A percentile compares a stretch with the other conserved stretches of the same genome.
Conservation (phyloP, 139 green algal species). For the Mesostigma viride region DNA sequence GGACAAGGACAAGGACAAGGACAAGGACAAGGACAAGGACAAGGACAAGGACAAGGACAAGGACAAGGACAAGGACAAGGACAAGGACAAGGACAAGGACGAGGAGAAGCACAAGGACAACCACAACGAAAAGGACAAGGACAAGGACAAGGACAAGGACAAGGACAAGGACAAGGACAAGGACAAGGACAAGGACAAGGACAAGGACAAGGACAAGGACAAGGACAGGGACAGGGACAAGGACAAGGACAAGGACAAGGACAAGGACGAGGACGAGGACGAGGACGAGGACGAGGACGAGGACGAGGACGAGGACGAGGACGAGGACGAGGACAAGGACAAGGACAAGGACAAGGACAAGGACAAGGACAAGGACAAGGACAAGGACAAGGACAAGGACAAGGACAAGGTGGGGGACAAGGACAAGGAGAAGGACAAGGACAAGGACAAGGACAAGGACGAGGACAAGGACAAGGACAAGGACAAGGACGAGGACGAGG, state of each 20-base stretch:
- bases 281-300: constrained; percentile 1
- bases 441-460: too few relatives aligned
- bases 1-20: neutral
- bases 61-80: neutral
- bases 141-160: neutral
- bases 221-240: too few relatives aligned
- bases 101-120: too few relatives aligned
- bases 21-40: neutral
- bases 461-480: too few relatives aligned
- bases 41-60: neutral
- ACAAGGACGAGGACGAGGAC: constrained; percentile 1
- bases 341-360: neutral
- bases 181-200: neutral
- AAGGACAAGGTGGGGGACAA: neutral
- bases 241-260: too few relatives aligned
- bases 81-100: neutral
- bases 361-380: neutral
- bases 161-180: neutral
- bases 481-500: too few relatives aligned
- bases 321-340: neutral
- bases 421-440: neutral
- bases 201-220: neutral
- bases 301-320: neutral
- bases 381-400: neutral
- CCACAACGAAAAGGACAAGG: too few relatives aligned